These are phyloP conservation scores for Mentha longifolia DNA, from an alignment of 257 asterid genomes.

Conservation along the genomic window DNA sequence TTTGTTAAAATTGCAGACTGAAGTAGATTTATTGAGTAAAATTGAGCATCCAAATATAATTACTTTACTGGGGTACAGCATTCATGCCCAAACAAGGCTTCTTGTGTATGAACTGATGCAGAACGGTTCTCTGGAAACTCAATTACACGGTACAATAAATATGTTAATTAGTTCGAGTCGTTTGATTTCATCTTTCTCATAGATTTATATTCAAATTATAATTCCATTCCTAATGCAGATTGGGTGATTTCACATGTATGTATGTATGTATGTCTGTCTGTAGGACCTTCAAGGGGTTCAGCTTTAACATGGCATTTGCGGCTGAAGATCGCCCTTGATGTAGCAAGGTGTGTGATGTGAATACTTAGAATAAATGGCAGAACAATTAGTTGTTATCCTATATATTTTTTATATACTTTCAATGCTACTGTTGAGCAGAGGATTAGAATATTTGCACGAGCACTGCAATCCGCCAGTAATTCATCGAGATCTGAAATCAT, in stretches of 20 bases:
- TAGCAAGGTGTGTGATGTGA: conserved; percentile 57
- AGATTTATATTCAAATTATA: too few relatives aligned
- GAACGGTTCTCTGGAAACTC: conserved; percentile 72
- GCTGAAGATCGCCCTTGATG: conserved; percentile 74
- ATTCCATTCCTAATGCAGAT: too few relatives aligned
- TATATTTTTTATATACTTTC: conserved; percentile 1
- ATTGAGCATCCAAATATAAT: conserved; percentile 75
- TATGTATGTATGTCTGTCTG: not conserved
- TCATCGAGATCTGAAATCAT: conserved; percentile 84
- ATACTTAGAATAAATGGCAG: too few relatives aligned
- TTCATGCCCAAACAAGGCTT: conserved; percentile 62
- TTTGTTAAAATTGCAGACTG: conserved; percentile 57
- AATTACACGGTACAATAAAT: conserved; percentile 59
- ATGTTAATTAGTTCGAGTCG: not conserved
- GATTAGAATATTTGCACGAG: conserved; percentile 73
- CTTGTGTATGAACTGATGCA: conserved; percentile 72
- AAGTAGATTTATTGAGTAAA: conserved; percentile 63
- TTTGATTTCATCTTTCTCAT: too few relatives aligned
- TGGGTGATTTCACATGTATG: not conserved
- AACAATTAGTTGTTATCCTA: not conserved
- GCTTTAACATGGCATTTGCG: conserved; percentile 66
- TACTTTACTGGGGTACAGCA: conserved; percentile 62
- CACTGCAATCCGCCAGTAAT: conserved; percentile 73
- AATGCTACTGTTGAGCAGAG: conserved; percentile 53
- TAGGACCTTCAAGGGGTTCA: conserved; percentile 56